Evolutionary conservation across 129 eudicot species (phyloP), one percentile per base, ranked within the genome.

Genomic region (Oenanthe sinensis): DNA sequence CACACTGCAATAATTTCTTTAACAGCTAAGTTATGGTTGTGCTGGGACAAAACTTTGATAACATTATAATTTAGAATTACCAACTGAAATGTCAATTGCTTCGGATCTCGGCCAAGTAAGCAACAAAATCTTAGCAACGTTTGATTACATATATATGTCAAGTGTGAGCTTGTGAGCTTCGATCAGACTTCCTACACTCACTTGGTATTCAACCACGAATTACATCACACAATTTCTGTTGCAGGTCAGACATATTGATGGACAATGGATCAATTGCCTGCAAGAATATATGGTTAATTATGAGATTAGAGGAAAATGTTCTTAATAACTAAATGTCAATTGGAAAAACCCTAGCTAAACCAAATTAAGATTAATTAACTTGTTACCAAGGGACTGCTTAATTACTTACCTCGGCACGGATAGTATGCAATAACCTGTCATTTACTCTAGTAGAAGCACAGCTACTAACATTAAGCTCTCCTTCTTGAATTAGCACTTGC

Each of bases 331-430:
- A 65, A 26, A 26, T 28, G 37, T 65, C 17, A 65, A 26, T 30
- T 24, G 11, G 3, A 30, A 4, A 28, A 65, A 13, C 71, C 48
- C 43, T 72, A 43, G 52, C 19, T 28, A 65, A 26, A 63, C 8
- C 45, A 30, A 47, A 36, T n/a, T n/a, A n/a, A n/a, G n/a, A n/a
- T n/a, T n/a, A 2, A 46, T 45, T 16, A 8, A 78, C 33, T 62
- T 39, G 12, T 7, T 63, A 39, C 5, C 1, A 19, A 8, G 36
- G 28, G 44, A 13, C 48, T 30, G 7, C 5, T 58, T 8, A 8
- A 24, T 24, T 24, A 8, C n/a, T 28, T 84, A 87, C 90, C 90
- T 87, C 80, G 14, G 76, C 77, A 63, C 75, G 76, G 62, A 86
- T 80, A n/a, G 77, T 67, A 45, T 75, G 76, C 75, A 81, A 68